phyloP scores from a whole-genome alignment of 2,329 filamentous ascomycete species.

The Diaporthe sp. region DNA sequence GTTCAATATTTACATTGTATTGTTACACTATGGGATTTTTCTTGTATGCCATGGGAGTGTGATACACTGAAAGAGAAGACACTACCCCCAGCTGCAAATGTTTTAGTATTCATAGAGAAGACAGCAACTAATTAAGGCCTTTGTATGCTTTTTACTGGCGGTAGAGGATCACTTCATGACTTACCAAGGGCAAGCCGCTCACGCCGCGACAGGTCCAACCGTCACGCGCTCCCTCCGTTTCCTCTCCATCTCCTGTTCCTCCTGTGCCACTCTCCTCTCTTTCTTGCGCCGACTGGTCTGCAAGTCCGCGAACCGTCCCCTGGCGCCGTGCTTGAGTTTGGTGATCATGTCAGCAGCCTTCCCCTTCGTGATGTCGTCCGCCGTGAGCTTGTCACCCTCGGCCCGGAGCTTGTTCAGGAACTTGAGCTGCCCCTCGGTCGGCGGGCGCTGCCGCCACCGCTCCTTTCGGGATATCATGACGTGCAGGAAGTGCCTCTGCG shows the following conservation, averaged over 20 bases:
- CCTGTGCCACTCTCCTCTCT: conserved; percentile 48
- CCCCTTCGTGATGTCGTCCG: conserved; percentile 77
- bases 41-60: neutral
- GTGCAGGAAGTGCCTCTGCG: conserved; percentile 71
- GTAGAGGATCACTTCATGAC: neutral
- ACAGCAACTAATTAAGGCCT: neutral
- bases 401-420: conserved; percentile 75
- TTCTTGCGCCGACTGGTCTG: conserved; percentile 63
- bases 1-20: neutral
- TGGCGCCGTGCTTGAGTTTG: conserved; percentile 86
- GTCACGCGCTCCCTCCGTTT: conserved; percentile 61
- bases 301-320: conserved; percentile 67
- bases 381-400: conserved; percentile 63
- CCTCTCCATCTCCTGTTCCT: conserved; percentile 52
- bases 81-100: neutral
- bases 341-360: conserved; percentile 91
- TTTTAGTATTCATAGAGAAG: neutral
- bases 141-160: neutral
- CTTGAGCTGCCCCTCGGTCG: conserved; percentile 73
- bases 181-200: conserved; percentile 6
- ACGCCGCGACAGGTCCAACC: conserved; percentile 62
- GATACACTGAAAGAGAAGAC: neutral
- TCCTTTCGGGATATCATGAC: conserved; percentile 74
- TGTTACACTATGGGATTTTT: neutral
- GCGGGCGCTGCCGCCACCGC: conserved; percentile 75